Percentiles rank a stretch among this genome's conserved stretches.
phyloP scores from a whole-genome alignment of 352 stramenopile genomes.

The Phytopythium vexans region DNA sequence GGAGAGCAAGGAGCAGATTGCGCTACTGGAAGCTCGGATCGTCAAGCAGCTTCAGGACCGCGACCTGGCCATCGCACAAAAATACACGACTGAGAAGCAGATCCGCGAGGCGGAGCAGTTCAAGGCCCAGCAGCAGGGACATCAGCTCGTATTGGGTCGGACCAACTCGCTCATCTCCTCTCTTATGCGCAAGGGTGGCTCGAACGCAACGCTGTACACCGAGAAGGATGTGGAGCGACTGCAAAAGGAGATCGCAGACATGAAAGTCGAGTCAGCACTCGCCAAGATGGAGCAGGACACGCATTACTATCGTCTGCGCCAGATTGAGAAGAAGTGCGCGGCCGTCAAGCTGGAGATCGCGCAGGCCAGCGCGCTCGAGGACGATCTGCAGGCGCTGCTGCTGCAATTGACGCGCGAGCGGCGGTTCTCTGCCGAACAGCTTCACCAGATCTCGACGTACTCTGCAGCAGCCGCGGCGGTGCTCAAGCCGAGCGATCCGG shows the following conservation, averaged over 20 bases:
- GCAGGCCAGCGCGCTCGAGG: constrained; percentile 54
- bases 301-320: constrained; percentile 52
- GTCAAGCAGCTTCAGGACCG: constrained; percentile 73
- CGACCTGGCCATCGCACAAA: constrained; percentile 66
- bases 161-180: constrained; percentile 15
- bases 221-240: constrained; percentile 62
- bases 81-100: constrained; percentile 65
- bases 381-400: constrained; percentile 56
- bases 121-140: constrained; percentile 28
- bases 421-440: constrained; percentile 39
- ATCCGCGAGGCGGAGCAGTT: constrained; percentile 59
- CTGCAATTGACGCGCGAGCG: constrained; percentile 45
- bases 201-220: constrained; percentile 13
- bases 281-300: constrained; percentile 59
- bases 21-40: constrained; percentile 64
- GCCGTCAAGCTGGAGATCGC: constrained; percentile 64
- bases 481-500: constrained; percentile 1
- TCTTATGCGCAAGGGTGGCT: constrained; percentile 10
- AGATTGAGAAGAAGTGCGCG: constrained; percentile 57
- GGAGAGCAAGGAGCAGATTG: constrained; percentile 43
- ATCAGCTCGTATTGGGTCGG: constrained; percentile 13
- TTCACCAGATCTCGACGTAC: constrained; percentile 61
- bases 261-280: constrained; percentile 51
- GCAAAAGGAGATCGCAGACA: constrained; percentile 63
- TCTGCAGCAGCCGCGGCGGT: constrained; percentile 18